A percentile compares a stretch with the other conserved stretches of the same genome.
These are phyloP conservation scores for Auriscalpium orientale DNA, from an alignment of 768 basidiomycete species.

Conservation along the genomic window DNA sequence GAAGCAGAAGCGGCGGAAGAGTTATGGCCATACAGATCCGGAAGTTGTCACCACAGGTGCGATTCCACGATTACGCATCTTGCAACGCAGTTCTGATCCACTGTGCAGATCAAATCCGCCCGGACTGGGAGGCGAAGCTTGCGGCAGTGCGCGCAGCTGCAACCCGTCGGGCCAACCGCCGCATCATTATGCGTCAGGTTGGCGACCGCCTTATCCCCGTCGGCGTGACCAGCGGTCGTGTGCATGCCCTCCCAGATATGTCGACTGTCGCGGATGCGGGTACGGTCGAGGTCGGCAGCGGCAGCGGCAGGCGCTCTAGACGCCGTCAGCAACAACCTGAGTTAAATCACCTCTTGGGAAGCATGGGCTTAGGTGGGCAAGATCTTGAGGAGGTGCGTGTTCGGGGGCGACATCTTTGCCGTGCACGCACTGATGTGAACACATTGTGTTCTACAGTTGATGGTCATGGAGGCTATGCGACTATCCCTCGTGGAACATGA, in stretches of 20 bases:
- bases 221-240: constrained; percentile 86
- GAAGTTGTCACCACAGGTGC: constrained; percentile 89
- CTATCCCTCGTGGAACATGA: constrained; percentile 91
- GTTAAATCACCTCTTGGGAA: constrained; percentile 52
- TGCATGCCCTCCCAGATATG: constrained; percentile 58
- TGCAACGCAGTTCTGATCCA: constrained; percentile 5
- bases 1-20: constrained; percentile 74
- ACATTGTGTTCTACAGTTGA: constrained; percentile 46
- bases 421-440: background rate
- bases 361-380: constrained; percentile 70
- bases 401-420: background rate
- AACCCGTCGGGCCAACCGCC: constrained; percentile 87
- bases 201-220: constrained; percentile 96
- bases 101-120: constrained; percentile 82
- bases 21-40: constrained; percentile 75
- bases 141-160: constrained; percentile 94
- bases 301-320: constrained; percentile 45
- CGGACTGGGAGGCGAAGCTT: constrained; percentile 96
- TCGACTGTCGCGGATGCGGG: constrained; percentile 38
- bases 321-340: constrained; percentile 47
- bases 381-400: constrained; percentile 82
- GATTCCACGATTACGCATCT: constrained; percentile 12
- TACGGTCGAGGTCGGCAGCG: constrained; percentile 32
- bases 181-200: constrained; percentile 97
- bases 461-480: constrained; percentile 99